These are phyloP conservation scores for Metschnikowia gelsemii DNA, from an alignment of 805 yeast species.

Conservation along the genomic window DNA sequence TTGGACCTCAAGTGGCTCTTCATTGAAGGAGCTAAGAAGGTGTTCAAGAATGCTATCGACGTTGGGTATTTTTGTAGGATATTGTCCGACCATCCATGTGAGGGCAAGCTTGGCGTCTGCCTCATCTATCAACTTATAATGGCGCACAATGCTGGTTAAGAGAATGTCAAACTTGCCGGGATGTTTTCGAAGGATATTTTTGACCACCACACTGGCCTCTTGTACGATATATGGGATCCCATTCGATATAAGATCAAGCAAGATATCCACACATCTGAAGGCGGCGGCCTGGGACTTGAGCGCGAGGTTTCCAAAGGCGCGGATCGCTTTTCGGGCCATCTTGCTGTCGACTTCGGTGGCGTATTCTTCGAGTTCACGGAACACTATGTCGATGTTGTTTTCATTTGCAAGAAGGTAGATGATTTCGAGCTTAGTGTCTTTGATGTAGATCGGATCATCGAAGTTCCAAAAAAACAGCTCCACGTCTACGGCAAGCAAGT, in stretches of 20 bases:
- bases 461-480: conserved; percentile 77
- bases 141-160: conserved; percentile 29
- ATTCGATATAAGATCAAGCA: conserved; percentile 58
- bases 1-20: conserved; percentile 75
- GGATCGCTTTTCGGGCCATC: conserved; percentile 82
- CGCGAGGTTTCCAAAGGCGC: conserved; percentile 89
- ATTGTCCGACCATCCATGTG: conserved; percentile 83
- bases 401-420: conserved; percentile 75
- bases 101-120: conserved; percentile 76
- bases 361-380: conserved; percentile 78
- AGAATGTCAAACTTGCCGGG: conserved; percentile 52
- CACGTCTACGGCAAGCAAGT: conserved; percentile 64
- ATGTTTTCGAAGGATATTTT: conserved; percentile 73
- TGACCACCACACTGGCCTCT: conserved; percentile 73
- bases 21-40: conserved; percentile 48
- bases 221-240: conserved; percentile 75
- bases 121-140: conserved; percentile 55
- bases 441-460: conserved; percentile 84
- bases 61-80: conserved; percentile 48
- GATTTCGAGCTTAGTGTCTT: conserved; percentile 87
- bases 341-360: conserved; percentile 84
- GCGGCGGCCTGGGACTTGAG: conserved; percentile 68
- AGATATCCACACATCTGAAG: conserved; percentile 58
- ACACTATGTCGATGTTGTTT: conserved; percentile 55
- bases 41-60: conserved; percentile 41